Conservation (phyloP, 2,329 filamentous ascomycete genomes). For the Monosporascus sp. region DNA sequence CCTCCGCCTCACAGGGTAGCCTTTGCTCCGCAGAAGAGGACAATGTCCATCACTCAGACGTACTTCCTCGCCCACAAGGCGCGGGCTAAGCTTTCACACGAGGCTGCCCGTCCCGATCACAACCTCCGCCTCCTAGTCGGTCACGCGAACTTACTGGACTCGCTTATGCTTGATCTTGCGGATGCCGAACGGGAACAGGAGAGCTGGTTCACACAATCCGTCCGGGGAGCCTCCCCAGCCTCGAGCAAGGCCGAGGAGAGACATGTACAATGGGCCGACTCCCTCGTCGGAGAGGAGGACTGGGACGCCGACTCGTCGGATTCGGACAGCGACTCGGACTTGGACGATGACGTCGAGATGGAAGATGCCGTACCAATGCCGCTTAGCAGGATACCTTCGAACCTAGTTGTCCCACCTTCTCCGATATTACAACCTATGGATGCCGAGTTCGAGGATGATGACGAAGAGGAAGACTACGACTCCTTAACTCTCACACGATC, state of each 20-base stretch:
- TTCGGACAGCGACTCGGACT: constrained; percentile 46
- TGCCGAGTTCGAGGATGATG: constrained; percentile 33
- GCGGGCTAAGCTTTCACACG: constrained; percentile 87
- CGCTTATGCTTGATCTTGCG: constrained; percentile 84
- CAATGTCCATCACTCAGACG: constrained; percentile 96
- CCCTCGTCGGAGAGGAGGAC: constrained; percentile 69
- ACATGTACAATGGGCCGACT: constrained; percentile 85
- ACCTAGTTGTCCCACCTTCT: constrained; percentile 22
- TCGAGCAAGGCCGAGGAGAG: constrained; percentile 53
- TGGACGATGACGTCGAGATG: constrained; percentile 55
- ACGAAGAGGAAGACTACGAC: constrained; percentile 53
- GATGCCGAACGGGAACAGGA: constrained; percentile 95
- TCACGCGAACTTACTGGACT: constrained; percentile 96
- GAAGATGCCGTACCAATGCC: constrained; percentile 35
- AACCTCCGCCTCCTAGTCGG: constrained; percentile 92
- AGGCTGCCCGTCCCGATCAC: constrained; percentile 88
- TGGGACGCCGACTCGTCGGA: constrained; percentile 60
- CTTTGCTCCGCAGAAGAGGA: constrained; percentile 58
- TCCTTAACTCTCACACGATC: constrained; percentile 65
- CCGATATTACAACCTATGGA: constrained; percentile 31
- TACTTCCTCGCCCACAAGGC: constrained; percentile 98
- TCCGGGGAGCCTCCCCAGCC: constrained; percentile 68
- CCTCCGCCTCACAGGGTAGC: constrained; percentile 28
- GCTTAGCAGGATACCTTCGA: constrained; percentile 41
- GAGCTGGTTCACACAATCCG: constrained; percentile 94